Evolutionary conservation across 352 stramenopile species (phyloP).

Genomic region (Phytophthora pisi): DNA sequence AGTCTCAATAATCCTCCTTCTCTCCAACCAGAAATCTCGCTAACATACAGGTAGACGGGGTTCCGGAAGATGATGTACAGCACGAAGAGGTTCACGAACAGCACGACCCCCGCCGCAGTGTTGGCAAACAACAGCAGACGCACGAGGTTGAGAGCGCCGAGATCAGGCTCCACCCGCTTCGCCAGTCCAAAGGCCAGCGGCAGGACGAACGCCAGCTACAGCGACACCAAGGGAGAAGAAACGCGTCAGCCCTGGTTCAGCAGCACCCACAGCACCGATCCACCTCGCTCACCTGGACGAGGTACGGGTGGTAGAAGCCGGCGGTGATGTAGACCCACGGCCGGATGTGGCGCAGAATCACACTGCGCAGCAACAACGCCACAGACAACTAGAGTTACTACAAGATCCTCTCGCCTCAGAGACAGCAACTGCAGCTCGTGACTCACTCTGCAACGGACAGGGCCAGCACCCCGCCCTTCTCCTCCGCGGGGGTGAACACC

Average conservation of each 20-base stretch:
- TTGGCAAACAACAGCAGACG: conserved; percentile 82
- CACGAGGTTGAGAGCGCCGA: conserved; percentile 65
- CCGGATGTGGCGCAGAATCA: conserved; percentile 85
- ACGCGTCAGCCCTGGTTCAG: conserved; percentile 2
- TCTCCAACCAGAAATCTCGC: not conserved
- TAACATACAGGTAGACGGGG: conserved; percentile 73
- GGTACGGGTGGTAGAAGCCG: conserved; percentile 85
- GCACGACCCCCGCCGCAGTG: conserved; percentile 63
- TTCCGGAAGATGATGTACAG: conserved; percentile 87
- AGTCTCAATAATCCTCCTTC: not conserved
- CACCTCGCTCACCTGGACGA: conserved; percentile 55
- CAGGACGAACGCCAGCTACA: conserved; percentile 71
- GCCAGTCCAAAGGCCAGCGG: conserved; percentile 68
- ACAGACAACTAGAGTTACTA: not conserved
- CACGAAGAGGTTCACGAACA: conserved; percentile 83
- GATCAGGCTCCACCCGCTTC: conserved; percentile 79
- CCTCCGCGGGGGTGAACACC: conserved; percentile 73
- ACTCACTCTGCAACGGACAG: conserved; percentile 84
- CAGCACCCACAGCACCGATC: not conserved
- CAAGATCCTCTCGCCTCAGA: too few relatives aligned
- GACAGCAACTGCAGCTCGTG: not conserved
- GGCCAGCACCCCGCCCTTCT: conserved; percentile 70
- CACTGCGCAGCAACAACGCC: conserved; percentile 37
- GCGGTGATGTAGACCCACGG: conserved; percentile 88
- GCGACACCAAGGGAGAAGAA: not conserved